Conservation (phyloP, 1,284 basidiomycete species). For the Ustilago crameri region DNA sequence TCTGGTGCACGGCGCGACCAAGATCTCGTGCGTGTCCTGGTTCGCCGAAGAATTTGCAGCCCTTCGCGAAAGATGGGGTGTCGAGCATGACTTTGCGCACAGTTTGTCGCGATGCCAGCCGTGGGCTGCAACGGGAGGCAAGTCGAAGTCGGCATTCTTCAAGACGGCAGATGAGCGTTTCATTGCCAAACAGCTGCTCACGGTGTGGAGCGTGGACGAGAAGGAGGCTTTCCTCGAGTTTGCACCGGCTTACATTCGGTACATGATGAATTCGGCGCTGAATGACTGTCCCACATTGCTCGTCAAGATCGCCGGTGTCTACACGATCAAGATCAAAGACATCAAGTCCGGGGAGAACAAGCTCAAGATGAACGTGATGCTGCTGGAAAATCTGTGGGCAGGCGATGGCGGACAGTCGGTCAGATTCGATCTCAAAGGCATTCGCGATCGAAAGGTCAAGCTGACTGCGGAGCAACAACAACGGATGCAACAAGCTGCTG, state of each 20-base stretch:
- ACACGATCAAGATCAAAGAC: slow-evolving; percentile 64
- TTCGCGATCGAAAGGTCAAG: slow-evolving; percentile 57
- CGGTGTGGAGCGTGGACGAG: slow-evolving; percentile 62
- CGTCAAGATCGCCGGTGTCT: slow-evolving; percentile 63
- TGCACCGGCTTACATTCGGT: slow-evolving; percentile 60
- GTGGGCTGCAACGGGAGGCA: slow-evolving; percentile 57
- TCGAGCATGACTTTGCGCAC: slow-evolving; percentile 54
- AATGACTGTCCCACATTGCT: slow-evolving; percentile 59
- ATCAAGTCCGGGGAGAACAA: slow-evolving; percentile 50
- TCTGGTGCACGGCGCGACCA: slow-evolving; percentile 50
- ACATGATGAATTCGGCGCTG: slow-evolving; percentile 56
- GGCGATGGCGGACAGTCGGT: slow-evolving; percentile 46
- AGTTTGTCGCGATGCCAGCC: slow-evolving; percentile 55
- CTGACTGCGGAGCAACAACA: slow-evolving; percentile 44
- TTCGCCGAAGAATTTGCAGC: slow-evolving; percentile 63
- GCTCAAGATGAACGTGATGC: slow-evolving; percentile 62
- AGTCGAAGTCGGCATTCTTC: slow-evolving; percentile 59
- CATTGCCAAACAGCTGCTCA: slow-evolving; percentile 61
- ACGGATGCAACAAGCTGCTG: slow-evolving; percentile 25
- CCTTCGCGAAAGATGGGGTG: slow-evolving; percentile 56
- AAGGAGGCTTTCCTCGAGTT: slow-evolving; percentile 63
- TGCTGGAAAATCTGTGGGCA: slow-evolving; percentile 62
- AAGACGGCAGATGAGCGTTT: slow-evolving; percentile 56
- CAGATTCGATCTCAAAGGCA: slow-evolving; percentile 62
- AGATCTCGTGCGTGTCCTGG: slow-evolving; percentile 64